These are phyloP conservation scores for Anthoceros angustus DNA, from an alignment of 225 moss, liverwort and hornwort genomes.

Conservation along the genomic window DNA sequence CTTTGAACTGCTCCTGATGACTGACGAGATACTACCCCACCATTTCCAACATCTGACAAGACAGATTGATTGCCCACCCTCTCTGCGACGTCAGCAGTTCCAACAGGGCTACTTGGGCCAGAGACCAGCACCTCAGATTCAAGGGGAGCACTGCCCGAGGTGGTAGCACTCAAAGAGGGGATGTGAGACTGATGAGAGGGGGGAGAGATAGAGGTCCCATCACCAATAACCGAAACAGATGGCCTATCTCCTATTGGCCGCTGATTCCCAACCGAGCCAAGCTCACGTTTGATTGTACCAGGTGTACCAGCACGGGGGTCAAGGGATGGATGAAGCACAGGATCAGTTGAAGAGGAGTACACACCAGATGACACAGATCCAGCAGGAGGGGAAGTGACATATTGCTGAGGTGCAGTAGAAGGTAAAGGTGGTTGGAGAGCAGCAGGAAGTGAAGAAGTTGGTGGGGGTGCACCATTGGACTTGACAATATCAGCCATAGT, in stretches of 20 bases:
- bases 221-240: constrained; percentile 23
- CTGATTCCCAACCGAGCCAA: constrained; percentile 61
- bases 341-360: constrained; percentile 37
- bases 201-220: constrained; percentile 23
- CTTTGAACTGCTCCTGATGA: not conserved
- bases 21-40: not conserved
- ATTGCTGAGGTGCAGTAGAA: constrained; percentile 16
- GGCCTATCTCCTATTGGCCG: constrained; percentile 48
- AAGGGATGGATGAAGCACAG: constrained; percentile 40
- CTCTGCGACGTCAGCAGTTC: not conserved
- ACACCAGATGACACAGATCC: constrained; percentile 29
- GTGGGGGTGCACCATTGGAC: constrained; percentile 26
- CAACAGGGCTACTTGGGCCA: constrained; percentile 2
- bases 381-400: constrained; percentile 10
- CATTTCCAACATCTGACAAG: not conserved
- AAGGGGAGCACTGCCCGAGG: not conserved
- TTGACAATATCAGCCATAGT: constrained; percentile 49
- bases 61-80: not conserved
- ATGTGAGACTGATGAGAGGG: constrained; percentile 21
- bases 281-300: constrained; percentile 42
- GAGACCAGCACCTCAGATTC: constrained; percentile 11
- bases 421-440: constrained; percentile 19
- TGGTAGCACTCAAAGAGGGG: not conserved
- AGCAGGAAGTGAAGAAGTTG: constrained; percentile 9
- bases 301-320: constrained; percentile 43